Base-by-base conservation (phyloP, 192 early-diverging fungal species). In the Umbelopsis ramanniana region DNA sequence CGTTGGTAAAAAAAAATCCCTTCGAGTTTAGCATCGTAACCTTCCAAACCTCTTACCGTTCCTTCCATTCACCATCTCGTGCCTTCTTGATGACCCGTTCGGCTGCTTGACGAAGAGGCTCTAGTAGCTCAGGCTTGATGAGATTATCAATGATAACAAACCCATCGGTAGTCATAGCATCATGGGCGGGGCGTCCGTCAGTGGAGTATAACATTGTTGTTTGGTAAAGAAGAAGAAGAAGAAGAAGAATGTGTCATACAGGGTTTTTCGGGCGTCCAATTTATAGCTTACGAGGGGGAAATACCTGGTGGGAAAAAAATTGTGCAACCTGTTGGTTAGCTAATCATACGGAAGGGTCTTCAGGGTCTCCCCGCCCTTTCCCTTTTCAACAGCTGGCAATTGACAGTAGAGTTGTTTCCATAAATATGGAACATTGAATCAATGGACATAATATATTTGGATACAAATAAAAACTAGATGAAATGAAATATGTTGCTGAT, bases 71-170 rank as follows among this genome's bases (percentile, higher is more conserved):
- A 66, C 72, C 74, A 33, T 40, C 52, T 35, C 82, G 53, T n/a
- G 79, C 82, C 67, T 72, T 79, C 38, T 67, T 74, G 24, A 82
- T 74, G 12, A 69, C 71, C 15, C 82, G 73, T 52, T 84, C 80
- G 38, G 72, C 72, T 4, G 83, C 83, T 33, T 72, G 81, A 22
- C 73, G 76, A 15, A 85, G 67, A 8, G 69, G 71, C 3, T 26
- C 40, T 19, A 85, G 40, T n/a, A 78, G 26, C 40, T 83, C 81
- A 2, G 74, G 68, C 45, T 52, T 52, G 19, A 85, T 75, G 29
- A 85, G 55, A 7, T 76, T 76, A 46, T 85, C 83, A 6, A 85
- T 55, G 43, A 85, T 76, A 21, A 85, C 83, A 74, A 76, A 85
- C 11, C 83, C 83, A 52, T 85, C 71, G 23, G 52, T 47, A 21